Percentiles rank a stretch among this genome's conserved stretches.
Evolutionary conservation across 2,329 filamentous ascomycete genomes (phyloP).

Genomic region (Pleurostoma richardsiae): DNA sequence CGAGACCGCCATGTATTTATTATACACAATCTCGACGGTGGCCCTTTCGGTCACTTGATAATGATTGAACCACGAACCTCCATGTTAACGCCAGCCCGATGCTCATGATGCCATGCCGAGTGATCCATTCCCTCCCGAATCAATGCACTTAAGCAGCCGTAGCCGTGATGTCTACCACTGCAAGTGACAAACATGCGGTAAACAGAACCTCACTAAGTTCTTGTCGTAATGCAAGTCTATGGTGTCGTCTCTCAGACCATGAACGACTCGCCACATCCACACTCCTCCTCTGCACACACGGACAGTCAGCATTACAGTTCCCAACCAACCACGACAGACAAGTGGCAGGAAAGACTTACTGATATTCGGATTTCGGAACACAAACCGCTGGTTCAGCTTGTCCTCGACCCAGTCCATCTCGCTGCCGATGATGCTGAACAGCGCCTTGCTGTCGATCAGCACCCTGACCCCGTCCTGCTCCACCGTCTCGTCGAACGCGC

Average conservation of each 20-base stretch:
- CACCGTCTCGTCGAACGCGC: conserved; percentile 82
- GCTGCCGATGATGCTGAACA: conserved; percentile 96
- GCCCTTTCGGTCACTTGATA: too few relatives aligned
- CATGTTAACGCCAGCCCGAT: too few relatives aligned
- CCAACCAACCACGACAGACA: neutral
- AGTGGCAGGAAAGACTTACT: conserved; percentile 57
- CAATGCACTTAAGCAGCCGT: too few relatives aligned
- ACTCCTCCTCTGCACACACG: conserved; percentile 73
- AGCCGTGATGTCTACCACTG: too few relatives aligned
- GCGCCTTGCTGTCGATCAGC: conserved; percentile 91
- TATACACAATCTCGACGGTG: too few relatives aligned
- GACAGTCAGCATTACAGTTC: conserved; percentile 19
- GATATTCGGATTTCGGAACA: conserved; percentile 97
- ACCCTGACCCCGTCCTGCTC: conserved; percentile 96
- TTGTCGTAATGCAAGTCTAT: neutral
- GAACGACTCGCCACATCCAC: conserved; percentile 94
- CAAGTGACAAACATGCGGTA: too few relatives aligned
- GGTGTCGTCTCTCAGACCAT: conserved; percentile 54
- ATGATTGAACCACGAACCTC: too few relatives aligned
- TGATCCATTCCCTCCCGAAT: too few relatives aligned
- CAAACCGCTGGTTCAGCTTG: conserved; percentile 85
- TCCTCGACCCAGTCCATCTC: conserved; percentile 99
- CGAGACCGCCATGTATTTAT: too few relatives aligned
- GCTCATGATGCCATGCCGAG: too few relatives aligned
- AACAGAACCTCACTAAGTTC: too few relatives aligned